Percentiles rank a stretch among this genome's conserved stretches.
Conservation (phyloP, 2,329 filamentous ascomycete genomes). For the Bipolaris victoriae region DNA sequence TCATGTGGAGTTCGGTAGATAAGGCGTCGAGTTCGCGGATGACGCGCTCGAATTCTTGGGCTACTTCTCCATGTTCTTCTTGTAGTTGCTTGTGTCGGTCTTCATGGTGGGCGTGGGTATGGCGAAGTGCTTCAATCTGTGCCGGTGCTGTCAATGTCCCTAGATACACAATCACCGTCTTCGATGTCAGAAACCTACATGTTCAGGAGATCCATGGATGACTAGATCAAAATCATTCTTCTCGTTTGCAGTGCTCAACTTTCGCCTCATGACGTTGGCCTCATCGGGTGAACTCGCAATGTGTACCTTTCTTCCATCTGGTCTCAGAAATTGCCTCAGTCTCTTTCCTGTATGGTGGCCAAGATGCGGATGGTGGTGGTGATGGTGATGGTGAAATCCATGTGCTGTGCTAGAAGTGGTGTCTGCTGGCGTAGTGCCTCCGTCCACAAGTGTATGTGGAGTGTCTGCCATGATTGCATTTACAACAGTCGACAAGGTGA, state of each 20-base stretch:
- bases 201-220: slow-evolving; percentile 63
- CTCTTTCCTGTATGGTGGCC: slow-evolving; percentile 47
- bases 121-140: slow-evolving; percentile 55
- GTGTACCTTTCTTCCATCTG: slow-evolving; percentile 63
- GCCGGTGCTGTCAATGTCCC: not conserved
- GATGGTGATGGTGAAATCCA: slow-evolving; percentile 3
- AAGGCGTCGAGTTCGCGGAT: slow-evolving; percentile 61
- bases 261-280: slow-evolving; percentile 54
- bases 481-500: not conserved
- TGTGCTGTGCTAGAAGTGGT: not conserved
- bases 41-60: slow-evolving; percentile 63
- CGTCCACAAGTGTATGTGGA: slow-evolving; percentile 9
- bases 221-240: slow-evolving; percentile 61
- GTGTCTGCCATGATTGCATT: slow-evolving; percentile 11
- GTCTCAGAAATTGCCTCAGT: slow-evolving; percentile 61
- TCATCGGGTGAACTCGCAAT: slow-evolving; percentile 64
- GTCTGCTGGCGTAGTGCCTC: slow-evolving; percentile 10
- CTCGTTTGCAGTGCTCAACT: slow-evolving; percentile 48
- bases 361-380: slow-evolving; percentile 28
- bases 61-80: slow-evolving; percentile 57
- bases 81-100: slow-evolving; percentile 55
- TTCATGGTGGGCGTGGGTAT: slow-evolving; percentile 62
- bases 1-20: slow-evolving; percentile 60
- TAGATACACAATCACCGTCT: not conserved
- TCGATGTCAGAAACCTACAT: slow-evolving; percentile 35